Base-by-base conservation (phyloP, 805 yeast genomes). In the Candida peoriensis region DNA sequence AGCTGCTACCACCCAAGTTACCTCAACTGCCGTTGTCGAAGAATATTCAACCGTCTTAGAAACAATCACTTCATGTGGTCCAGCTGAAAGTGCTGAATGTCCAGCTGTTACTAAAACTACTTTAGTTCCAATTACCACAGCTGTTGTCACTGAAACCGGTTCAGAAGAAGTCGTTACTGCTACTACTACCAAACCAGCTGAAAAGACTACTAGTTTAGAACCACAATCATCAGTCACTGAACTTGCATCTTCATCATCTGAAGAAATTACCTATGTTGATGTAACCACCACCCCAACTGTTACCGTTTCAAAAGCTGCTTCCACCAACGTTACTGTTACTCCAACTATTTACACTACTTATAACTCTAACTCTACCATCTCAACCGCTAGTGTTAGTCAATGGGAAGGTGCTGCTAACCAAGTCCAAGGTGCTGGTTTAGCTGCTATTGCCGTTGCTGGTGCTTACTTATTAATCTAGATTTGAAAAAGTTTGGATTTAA, bases 241-340 rank as follows among this genome's bases (percentile, higher is more conserved):
- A 5, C 20, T 66, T 36, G 67, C 60, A 32, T 63, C 71, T 58
- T 64, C 76, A 24, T 63, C 67, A 35, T 69, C 66, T 39, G 66
- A 42, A n/a, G 47, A 45, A 36, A 37, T 48, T 44, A 49, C 70
- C 42, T 66, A 71, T 36, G 68, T 72, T 30, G 54, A 50, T 19
- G 55, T 45, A 20, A 57, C 59, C 33, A 53, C 61, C 18, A 62
- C 68, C 13, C 63, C 66, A 32, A 63, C 68, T 21, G 46, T 60
- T 18, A 43, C 53, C 10, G 28, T 41, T 24, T 66, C 76, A 24
- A 61, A 63, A 34, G 69, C 63, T 42, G 66, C 71, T 45, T 64
- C 73, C 22, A 68, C 74, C 23, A 50, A 47, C 25, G 46, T 54
- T 36, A 56, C 60, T 20, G 48, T 57, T 27, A 62, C 67, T 24